Evolutionary conservation across 768 basidiomycete genomes (phyloP), one percentile per base, ranked within the genome.

Genomic region (Phaeotremella skinneri): DNA sequence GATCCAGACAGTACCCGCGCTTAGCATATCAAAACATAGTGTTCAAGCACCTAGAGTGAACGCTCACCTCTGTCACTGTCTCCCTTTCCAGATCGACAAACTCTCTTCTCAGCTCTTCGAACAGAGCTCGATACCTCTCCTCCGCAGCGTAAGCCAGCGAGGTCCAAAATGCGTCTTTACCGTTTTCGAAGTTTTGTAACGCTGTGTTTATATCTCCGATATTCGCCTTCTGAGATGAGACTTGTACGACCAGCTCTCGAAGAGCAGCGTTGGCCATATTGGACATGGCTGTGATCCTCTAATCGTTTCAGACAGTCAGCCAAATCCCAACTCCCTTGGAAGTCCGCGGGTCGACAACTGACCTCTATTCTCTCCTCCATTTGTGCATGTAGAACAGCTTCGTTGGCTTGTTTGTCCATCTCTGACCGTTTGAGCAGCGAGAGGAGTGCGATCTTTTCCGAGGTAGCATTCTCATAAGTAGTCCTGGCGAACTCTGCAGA

Each of bases 391-490:
- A 53, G 7, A 5, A 31, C 45, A 23, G 30, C 17, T 27, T 66
- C 58, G 17, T 32, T 13, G 3, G 32, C 26, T 17, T 51, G 23
- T 32, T 52, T 58, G 13, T 23, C 23, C 20, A 17, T 7, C 45
- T 66, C 68, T 32, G 66, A 56, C 30, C 50, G 27, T 21, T 62
- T 63, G n/a, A 72, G 47, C n/a, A 65, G 34, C 13, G 52, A 16
- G 1, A 74, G 37, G 5, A 75, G 52, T 1, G 61, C 63, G 0
- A 71, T 50, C 62, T 73, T 68, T 37, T 72, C 68, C 51, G 43
- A 25, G 1, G 72, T 73, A 1, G 69, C 61, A 30, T 73, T 69
- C 14, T 52, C 21, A 43, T 73, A 73, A 11, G 61, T 59, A 23
- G 43, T 34, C 11, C 59, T 49, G n/a, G 70, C 66, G n/a, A 61